Conservation (phyloP, 1,284 basidiomycete species). For the Coniferiporia weirii region DNA sequence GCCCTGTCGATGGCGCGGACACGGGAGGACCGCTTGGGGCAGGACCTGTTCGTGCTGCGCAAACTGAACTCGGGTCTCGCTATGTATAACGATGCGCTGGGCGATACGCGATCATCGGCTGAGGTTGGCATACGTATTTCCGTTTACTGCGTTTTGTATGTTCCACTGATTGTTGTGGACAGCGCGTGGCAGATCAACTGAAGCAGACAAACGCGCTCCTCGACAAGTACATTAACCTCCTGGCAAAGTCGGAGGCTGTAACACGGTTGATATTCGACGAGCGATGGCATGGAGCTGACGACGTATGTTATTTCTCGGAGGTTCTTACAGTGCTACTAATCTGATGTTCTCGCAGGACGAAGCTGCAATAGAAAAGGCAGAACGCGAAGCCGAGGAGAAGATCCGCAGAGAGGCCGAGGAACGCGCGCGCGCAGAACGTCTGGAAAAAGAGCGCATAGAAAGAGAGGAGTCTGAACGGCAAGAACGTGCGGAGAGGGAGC, state of each 20-base stretch:
- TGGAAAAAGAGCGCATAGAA: constrained; percentile 21
- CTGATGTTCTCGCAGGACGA: constrained; percentile 48
- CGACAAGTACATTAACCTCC: constrained; percentile 63
- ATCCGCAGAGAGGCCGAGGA: constrained; percentile 27
- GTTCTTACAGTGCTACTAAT: neutral
- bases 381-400: constrained; percentile 35
- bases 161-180: neutral
- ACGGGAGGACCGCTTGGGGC: constrained; percentile 67
- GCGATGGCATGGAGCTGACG: constrained; percentile 64
- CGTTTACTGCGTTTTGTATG: too few relatives aligned
- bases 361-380: constrained; percentile 44
- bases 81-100: constrained; percentile 58
- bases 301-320: constrained; percentile 37
- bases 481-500: constrained; percentile 23
- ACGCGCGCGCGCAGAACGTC: constrained; percentile 21
- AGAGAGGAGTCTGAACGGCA: constrained; percentile 17
- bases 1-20: constrained; percentile 32
- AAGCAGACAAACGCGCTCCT: constrained; percentile 65
- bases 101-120: constrained; percentile 55
- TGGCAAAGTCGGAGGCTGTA: constrained; percentile 64
- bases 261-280: constrained; percentile 68
- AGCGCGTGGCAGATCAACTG: constrained; percentile 62
- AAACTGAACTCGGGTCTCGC: constrained; percentile 68
- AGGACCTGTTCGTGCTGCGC: constrained; percentile 62
- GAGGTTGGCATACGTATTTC: constrained; percentile 40